Base-by-base conservation (phyloP, 2,329 filamentous ascomycete genomes). In the Ophiostoma piceae region DNA sequence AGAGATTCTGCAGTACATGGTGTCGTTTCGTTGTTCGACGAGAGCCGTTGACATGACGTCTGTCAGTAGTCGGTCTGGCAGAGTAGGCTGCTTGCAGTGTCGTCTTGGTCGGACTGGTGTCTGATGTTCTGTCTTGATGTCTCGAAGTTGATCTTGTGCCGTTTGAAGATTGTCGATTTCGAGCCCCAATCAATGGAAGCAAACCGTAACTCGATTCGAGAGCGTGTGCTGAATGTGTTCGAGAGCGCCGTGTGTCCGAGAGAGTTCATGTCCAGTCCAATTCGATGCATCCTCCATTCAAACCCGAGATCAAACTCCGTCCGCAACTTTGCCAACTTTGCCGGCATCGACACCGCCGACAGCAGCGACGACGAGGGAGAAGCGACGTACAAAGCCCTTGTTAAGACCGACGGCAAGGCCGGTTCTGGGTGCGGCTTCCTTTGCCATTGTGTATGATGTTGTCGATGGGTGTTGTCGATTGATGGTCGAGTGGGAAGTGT, bases 331-430 rank as follows among this genome's bases (percentile, higher is more conserved):
- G 51, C 16, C 43, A 47, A 12, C 43, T 12, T 14, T 14, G 43
- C 12, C 47, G n/a, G 6, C 47, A 9, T 6, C 47, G 16, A 22
- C 47, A 51, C 26, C 51, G 51, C 7, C 51, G 3, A 19, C 57
- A 14, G 11, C 54, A 26, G 32, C 57, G 57, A 32, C 65, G 43
- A 12, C 35, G 66, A 67, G 43, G 29, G 41, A 37, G 11, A 22
- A 37, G 32, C 41, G 67, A 74, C 73, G 68, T 74, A 74, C 73
- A 67, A 72, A 71, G 68, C 73, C 77, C 75, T 84, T 85, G 85
- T 89, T 88, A 77, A 84, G 79, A 79, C 87, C 87, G 78, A 85
- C 81, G 81, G 83, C 81, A 76, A 89, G 80, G 80, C 86, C 87
- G 81, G 81, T 82, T 77, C 82, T 84, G 78, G 83, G 82, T 76